These are phyloP conservation scores for Saksenaea oblongispora DNA, from an alignment of 371 early-diverging fungal genomes.

Conservation along the genomic window DNA sequence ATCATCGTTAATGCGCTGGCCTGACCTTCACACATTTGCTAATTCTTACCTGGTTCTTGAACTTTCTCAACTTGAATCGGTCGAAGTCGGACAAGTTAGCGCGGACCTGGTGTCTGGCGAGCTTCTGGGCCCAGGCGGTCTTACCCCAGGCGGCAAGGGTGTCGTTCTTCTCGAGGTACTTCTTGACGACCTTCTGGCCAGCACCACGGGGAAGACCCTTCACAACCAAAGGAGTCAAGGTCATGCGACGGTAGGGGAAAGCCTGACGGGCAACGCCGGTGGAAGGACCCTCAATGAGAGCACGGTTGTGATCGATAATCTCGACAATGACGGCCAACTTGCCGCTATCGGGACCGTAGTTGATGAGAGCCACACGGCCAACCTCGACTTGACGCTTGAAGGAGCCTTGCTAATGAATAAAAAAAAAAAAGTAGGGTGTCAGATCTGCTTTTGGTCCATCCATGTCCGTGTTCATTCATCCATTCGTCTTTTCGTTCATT, in stretches of 20 bases:
- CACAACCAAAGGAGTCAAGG: constrained; percentile 88
- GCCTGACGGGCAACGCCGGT: constrained; percentile 91
- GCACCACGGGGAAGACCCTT: constrained; percentile 86
- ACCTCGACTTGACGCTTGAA: constrained; percentile 95
- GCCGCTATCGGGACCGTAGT: constrained; percentile 91
- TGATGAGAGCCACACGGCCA: constrained; percentile 97
- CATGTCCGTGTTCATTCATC: constrained; percentile 10
- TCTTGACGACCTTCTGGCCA: constrained; percentile 78
- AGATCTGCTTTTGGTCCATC: neutral
- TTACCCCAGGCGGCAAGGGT: constrained; percentile 79
- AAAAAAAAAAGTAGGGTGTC: neutral
- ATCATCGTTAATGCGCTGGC: too few species aligned
- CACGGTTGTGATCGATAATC: constrained; percentile 98
- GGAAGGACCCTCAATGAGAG: constrained; percentile 97
- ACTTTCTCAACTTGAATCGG: constrained; percentile 92
- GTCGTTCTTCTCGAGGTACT: constrained; percentile 85
- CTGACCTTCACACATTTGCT: too few species aligned
- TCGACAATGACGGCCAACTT: constrained; percentile 98
- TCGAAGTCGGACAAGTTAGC: constrained; percentile 92
- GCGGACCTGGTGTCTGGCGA: constrained; percentile 79
- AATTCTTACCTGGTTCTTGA: constrained; percentile 79
- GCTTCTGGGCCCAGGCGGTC: constrained; percentile 95
- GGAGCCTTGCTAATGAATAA: constrained; percentile 48
- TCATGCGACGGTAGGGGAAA: constrained; percentile 84
- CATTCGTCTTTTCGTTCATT: constrained; percentile 7